Conservation (phyloP, 163 green algal species). For the Coccomyxa subellipsoidea region DNA sequence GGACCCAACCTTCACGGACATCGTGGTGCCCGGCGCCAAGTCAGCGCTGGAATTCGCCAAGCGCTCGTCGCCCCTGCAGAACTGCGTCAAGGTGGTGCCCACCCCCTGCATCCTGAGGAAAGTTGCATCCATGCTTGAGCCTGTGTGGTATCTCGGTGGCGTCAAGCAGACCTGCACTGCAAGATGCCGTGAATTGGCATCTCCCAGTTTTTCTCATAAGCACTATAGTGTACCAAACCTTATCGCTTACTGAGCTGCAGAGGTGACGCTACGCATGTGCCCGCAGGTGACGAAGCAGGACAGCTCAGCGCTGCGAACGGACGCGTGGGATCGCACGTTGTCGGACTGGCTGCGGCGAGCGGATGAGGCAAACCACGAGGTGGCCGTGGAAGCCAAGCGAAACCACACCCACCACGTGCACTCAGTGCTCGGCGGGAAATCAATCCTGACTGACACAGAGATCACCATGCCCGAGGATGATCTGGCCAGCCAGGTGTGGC, state of each 20-base stretch:
- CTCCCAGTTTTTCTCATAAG: too few relatives aligned
- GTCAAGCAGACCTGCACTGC: neutral
- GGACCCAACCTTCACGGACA: neutral
- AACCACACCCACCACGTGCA: neutral
- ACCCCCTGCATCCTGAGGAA: neutral
- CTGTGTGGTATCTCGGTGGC: neutral
- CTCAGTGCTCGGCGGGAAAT: neutral
- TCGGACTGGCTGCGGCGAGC: neutral
- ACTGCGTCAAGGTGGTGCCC: neutral
- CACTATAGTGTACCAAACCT: neutral
- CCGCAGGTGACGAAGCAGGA: neutral
- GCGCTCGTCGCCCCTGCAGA: neutral
- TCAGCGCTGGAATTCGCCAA: slow-evolving; percentile 2
- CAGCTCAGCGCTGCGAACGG: neutral
- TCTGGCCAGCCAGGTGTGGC: neutral
- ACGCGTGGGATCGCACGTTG: neutral
- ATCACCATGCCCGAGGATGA: neutral
- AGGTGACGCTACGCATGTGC: neutral
- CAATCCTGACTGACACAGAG: neutral
- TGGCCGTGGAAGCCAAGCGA: neutral
- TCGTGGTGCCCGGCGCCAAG: neutral
- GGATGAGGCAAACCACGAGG: slow-evolving; percentile 1
- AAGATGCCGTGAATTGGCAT: too few relatives aligned
- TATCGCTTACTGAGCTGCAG: neutral
- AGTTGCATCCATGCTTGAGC: neutral